Evolutionary conservation across 345 rosid species (phyloP), one percentile per base, ranked within the genome.

Genomic region (Brassica rapa): DNA sequence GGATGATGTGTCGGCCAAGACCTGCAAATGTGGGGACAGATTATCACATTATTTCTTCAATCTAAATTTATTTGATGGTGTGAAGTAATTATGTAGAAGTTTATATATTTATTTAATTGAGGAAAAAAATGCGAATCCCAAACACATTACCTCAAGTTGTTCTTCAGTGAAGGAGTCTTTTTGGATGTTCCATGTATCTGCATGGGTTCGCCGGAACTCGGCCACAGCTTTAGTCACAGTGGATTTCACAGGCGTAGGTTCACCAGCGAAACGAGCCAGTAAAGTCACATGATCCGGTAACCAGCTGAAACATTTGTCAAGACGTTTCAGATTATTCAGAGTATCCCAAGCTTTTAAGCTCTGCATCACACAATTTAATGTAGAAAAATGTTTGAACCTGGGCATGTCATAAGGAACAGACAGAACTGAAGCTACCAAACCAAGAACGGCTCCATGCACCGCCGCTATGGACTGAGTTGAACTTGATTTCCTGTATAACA

Each of bases 361-460:
- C 59, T 37, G 59, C 33, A 15, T 59, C 59, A 39, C 57, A 62
- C 10, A 49, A 11, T 27, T 23, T 53, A 23, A 71, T 4, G 73
- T 33, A 65, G 16, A 65, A 32, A 60, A 65, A 6, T 67, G 80
- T 88, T 67, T 19, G 15, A 71, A 95, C 99, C 99, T 82, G 85
- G 98, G 99, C 93, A 95, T 93, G 81, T 95, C 99, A 82, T 95
- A 95, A 67, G 99, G 97, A 71, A 91, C 96, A 69, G 99, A 95
- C 72, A 95, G 82, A 70, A 91, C 99, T 56, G 98, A 89, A 83
- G 99, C 99, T 19, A 86, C 93, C 84, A 95, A 85, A 74, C 98
- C 99, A 82, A 95, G 99, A 77, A 93, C 94, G 41, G 95, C 93
- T 11, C 99, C 99, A 77, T 93, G 99, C 71, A 88, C 83, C 71